phyloP scores from a whole-genome alignment of 306 rosid species.

The Boehmeria nivea region DNA sequence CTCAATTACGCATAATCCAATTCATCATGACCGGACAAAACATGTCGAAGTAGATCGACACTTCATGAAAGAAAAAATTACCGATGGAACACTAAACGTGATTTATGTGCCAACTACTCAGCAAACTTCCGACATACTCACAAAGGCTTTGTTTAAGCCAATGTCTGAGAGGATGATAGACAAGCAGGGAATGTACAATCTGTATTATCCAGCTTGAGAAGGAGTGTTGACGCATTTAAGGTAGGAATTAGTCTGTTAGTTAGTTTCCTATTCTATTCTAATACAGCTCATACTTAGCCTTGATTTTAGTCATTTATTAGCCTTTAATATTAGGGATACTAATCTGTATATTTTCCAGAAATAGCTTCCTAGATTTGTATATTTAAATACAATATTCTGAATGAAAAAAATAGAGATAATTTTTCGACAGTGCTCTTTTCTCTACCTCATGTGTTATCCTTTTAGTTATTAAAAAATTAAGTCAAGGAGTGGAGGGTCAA shows the following conservation, averaged over 20 bases:
- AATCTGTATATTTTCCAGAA: too few species aligned
- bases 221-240: not conserved
- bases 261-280: conserved; percentile 2
- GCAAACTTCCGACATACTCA: not conserved
- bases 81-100: not conserved
- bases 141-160: not conserved
- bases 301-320: too few species aligned
- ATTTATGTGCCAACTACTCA: not conserved
- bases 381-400: too few species aligned
- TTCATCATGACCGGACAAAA: conserved; percentile 1
- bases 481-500: conserved; percentile 98
- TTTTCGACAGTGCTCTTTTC: too few species aligned
- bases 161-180: not conserved
- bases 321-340: too few species aligned
- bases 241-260: not conserved
- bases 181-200: too few species aligned
- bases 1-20: not conserved
- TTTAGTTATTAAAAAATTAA: conserved; percentile 91
- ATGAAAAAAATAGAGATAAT: too few species aligned
- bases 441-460: too few species aligned
- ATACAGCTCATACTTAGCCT: too few species aligned
- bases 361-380: too few species aligned
- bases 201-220: not conserved
- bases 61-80: conserved; percentile 1
- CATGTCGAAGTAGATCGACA: not conserved